phyloP scores from a whole-genome alignment of 202 grass and related monocot genomes.

The Brachypodium distachyon region DNA sequence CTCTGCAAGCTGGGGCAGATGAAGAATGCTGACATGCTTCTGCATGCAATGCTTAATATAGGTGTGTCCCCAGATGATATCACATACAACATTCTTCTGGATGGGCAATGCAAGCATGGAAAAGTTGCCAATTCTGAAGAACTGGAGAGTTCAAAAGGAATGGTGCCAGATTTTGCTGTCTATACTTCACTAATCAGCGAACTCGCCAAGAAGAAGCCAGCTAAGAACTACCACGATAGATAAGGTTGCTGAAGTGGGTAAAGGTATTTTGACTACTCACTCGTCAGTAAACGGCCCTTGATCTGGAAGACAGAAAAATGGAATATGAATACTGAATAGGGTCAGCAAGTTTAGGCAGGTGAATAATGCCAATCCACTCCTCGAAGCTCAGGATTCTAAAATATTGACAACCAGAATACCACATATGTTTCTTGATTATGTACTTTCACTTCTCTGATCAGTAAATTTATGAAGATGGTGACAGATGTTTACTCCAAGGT shows the following conservation, averaged over 20 bases:
- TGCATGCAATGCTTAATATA: conserved; percentile 71
- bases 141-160: conserved; percentile 68
- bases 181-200: conserved; percentile 67
- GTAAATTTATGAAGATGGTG: conserved; percentile 17
- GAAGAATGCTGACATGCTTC: conserved; percentile 77
- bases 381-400: conserved; percentile 9
- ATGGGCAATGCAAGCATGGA: conserved; percentile 69
- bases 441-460: conserved; percentile 25
- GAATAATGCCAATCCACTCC: conserved; percentile 22
- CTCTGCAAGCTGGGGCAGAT: conserved; percentile 77
- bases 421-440: conserved; percentile 19
- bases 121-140: conserved; percentile 39
- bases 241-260: not conserved
- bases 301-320: not conserved
- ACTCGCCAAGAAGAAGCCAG: conserved; percentile 42
- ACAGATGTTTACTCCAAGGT: not conserved
- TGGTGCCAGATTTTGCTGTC: conserved; percentile 56
- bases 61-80: conserved; percentile 66
- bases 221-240: conserved; percentile 29
- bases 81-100: conserved; percentile 86
- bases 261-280: not conserved
- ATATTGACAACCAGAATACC: not conserved
- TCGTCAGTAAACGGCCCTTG: not conserved
- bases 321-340: conserved; percentile 40
- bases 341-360: conserved; percentile 23